Evolutionary conservation across 164 flowering plant genomes (phyloP), one percentile per base, ranked within the genome.

Genomic region (Litsea cubeba): DNA sequence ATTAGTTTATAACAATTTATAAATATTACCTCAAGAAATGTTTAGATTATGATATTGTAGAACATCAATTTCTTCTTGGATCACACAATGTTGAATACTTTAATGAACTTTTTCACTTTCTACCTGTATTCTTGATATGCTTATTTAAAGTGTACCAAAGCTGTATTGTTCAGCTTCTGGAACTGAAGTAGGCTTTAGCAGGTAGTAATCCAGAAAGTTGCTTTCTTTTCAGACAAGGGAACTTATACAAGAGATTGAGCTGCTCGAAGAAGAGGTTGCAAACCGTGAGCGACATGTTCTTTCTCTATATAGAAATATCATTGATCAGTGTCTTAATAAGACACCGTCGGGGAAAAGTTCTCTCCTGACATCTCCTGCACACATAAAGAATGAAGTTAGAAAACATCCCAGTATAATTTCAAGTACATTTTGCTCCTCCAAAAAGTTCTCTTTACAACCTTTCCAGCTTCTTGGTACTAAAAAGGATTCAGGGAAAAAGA

Each of bases 191-290:
- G 35, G 90, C 46, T 1, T 40, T 40, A 7, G 2, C 46, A 40
- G 46, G 46, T 5, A 1, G 46, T 40, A 40, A 40, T 40, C 46
- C 8, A 40, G 46, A 40, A 40, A 40, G 46, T 40, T 8, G 11
- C 46, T 11, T 40, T 70, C 65, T 54, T 72, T 78, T 57, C 82
- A 93, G 97, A 84, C 95, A 65, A 89, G 82, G 81, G 97, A 93
- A 79, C 76, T 93, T 77, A 87, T 93, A 70, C 71, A 88, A 15
- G 98, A 94, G 83, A 91, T 94, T 72, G 95, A 93, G 70, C 79
- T 84, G 71, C 93, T 94, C 57, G 98, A 94, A 80, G 88, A 90
- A 83, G 98, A 93, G 83, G 94, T 91, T 71, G 86, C 97, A 68
- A 91, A 84, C 76, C 86, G 94, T 3, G 97, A 94, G 74, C 89